Evolutionary conservation across 352 stramenopile genomes (phyloP), one percentile per base, ranked within the genome.

Genomic region (Phytophthora fragariae): DNA sequence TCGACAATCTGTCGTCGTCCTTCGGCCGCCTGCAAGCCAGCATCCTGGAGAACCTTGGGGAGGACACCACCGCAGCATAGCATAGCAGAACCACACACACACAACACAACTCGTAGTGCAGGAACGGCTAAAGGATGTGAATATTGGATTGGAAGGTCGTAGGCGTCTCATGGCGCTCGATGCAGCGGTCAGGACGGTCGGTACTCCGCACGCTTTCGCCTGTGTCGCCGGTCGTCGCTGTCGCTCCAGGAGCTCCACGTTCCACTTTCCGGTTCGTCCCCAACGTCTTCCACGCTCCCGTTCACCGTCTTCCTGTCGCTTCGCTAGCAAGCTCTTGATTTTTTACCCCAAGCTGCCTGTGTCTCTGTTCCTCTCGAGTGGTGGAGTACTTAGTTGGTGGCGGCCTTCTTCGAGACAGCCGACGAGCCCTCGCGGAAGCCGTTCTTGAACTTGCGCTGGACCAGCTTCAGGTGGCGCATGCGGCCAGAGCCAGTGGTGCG

Each of bases 371-470:
- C 56, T 35, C 62, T 77, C 57, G 35, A 75, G 58, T 33, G 46
- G 17, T 46, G 41, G 59, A 65, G 68, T 70, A 75, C 78, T 92
- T 95, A 96, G 88, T 96, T 96, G 81, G 88, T 95, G 74, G 90
- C 90, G 57, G 88, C 88, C 85, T 96, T 96, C 88, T 96, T 96
- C 65, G 90, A 96, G 71, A 94, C 84, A 67, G 90, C 88, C 56
- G 71, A 80, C 75, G 85, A 84, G 71, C 86, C 97, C 89, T 99
- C 97, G 89, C 97, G 92, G 97, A 99, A 99, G 79, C 98, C 98
- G 91, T 99, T 99, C 97, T 99, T 99, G 94, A 99, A 99, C 77
- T 92, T 91, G 82, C 98, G 94, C 72, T 97, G 95, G 80, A 99
- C 91, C 64, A 84, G 98, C 97, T 99, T 99, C 86, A 99, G 92